Conservation (phyloP, 768 basidiomycete species). For the Agrocybe pediades region DNA sequence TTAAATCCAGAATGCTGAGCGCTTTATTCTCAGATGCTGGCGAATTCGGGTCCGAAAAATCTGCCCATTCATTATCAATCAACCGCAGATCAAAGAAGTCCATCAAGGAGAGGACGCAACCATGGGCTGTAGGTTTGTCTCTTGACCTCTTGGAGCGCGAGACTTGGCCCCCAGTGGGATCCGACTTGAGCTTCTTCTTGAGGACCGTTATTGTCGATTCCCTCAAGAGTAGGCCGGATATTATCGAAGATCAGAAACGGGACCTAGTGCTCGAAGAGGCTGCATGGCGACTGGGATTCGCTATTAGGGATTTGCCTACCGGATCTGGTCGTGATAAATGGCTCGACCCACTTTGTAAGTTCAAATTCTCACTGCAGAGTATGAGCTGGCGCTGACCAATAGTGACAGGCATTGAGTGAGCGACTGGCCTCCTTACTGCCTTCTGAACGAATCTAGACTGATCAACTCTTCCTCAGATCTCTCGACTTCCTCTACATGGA, state of each 20-base stretch:
- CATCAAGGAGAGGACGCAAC: constrained; percentile 28
- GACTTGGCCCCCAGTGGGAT: constrained; percentile 86
- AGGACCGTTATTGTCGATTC: constrained; percentile 86
- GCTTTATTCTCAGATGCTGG: constrained; percentile 82
- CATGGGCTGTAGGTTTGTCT: constrained; percentile 75
- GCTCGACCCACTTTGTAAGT: constrained; percentile 77
- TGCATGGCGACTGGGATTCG: constrained; percentile 80
- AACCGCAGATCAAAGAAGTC: constrained; percentile 28
- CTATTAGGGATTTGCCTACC: constrained; percentile 70
- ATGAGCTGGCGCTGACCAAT: background rate
- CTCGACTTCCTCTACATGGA: constrained; percentile 90
- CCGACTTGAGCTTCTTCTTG: constrained; percentile 82
- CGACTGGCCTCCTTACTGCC: background rate
- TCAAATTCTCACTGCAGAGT: background rate
- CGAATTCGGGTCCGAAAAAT: constrained; percentile 41
- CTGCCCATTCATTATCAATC: constrained; percentile 34
- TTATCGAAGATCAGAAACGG: constrained; percentile 14
- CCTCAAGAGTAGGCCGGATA: constrained; percentile 44
- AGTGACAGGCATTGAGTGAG: constrained; percentile 9
- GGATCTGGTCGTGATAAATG: constrained; percentile 72
- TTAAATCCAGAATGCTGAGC: constrained; percentile 65
- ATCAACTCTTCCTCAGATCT: constrained; percentile 49
- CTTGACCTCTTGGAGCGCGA: constrained; percentile 70
- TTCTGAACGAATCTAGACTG: background rate
- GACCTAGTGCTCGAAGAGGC: constrained; percentile 56